Conservation (phyloP, 176 grass and related monocot genomes). For the Triticum dicoccoides region DNA sequence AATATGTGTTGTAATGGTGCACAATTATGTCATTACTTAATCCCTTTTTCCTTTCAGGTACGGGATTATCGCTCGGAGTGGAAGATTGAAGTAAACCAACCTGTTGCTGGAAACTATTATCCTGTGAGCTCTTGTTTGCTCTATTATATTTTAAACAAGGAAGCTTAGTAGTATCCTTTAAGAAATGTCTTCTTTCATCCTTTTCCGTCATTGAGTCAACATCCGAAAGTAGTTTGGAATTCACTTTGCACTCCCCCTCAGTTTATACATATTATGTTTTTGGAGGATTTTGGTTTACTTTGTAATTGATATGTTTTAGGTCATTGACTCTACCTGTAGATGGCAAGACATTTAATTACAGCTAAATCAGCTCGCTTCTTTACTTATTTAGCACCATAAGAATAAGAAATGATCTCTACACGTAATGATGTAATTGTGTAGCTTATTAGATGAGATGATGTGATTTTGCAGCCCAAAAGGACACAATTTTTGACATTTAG, state of each 20-base stretch:
- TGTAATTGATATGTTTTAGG: slow-evolving; percentile 3
- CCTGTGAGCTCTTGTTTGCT: slow-evolving; percentile 58
- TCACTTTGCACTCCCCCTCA: background rate
- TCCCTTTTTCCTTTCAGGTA: slow-evolving; percentile 51
- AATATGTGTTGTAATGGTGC: background rate
- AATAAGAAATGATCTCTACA: background rate
- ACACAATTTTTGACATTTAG: background rate
- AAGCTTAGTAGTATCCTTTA: slow-evolving; percentile 15
- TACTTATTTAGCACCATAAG: background rate
- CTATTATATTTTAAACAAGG: background rate
- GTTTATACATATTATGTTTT: background rate
- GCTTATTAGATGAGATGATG: background rate
- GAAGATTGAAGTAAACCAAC: slow-evolving; percentile 88
- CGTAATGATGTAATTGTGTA: background rate
- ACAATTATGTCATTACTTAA: background rate
- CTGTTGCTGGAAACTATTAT: slow-evolving; percentile 96
- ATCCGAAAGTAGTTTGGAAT: background rate
- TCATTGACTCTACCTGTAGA: slow-evolving; percentile 26
- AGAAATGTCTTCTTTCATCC: slow-evolving; percentile 3
- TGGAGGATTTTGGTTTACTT: slow-evolving; percentile 10
- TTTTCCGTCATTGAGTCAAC: background rate
- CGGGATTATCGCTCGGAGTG: slow-evolving; percentile 87
- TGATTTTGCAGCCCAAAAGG: background rate
- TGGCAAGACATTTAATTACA: background rate
- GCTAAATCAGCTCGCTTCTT: background rate